These are phyloP conservation scores for Trebouxia sp. DNA, from an alignment of 139 green algal species.

Conservation along the genomic window DNA sequence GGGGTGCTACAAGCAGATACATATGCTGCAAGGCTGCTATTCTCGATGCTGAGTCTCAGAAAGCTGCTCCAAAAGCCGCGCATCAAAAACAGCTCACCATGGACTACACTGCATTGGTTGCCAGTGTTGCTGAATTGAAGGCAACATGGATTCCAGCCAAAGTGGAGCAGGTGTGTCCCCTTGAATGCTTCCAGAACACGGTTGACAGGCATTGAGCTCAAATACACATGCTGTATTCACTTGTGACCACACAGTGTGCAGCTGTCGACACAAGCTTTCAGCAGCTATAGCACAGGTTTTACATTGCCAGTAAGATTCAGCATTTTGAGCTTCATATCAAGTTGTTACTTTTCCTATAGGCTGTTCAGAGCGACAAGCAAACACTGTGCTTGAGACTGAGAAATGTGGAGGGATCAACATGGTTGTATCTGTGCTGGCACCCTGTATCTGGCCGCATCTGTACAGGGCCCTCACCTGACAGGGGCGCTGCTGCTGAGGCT, in stretches of 20 bases:
- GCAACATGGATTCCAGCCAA: slow-evolving; percentile 64
- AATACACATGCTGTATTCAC: neutral
- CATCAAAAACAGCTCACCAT: neutral
- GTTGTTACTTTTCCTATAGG: slow-evolving; percentile 31
- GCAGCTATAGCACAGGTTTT: no score
- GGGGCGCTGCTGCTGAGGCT: slow-evolving; percentile 44
- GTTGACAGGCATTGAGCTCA: neutral
- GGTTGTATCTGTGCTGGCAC: slow-evolving; percentile 83
- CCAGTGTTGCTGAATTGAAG: slow-evolving; percentile 54
- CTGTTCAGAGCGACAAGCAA: slow-evolving; percentile 61
- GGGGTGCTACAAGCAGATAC: neutral
- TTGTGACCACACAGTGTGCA: no score
- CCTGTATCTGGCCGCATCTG: slow-evolving; percentile 45
- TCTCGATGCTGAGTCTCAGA: neutral
- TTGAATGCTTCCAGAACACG: neutral
- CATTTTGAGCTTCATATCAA: no score
- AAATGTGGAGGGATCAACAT: slow-evolving; percentile 43
- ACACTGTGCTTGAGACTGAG: slow-evolving; percentile 62
- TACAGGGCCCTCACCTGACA: slow-evolving; percentile 33
- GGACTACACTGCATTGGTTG: slow-evolving; percentile 69
- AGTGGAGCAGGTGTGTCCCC: slow-evolving; percentile 49
- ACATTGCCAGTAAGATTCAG: no score
- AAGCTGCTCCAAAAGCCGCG: neutral
- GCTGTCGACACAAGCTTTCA: no score
- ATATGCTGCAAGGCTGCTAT: neutral